Evolutionary conservation across 1,139 yeast genomes (phyloP).

Genomic region (Geotrichum fermentans): DNA sequence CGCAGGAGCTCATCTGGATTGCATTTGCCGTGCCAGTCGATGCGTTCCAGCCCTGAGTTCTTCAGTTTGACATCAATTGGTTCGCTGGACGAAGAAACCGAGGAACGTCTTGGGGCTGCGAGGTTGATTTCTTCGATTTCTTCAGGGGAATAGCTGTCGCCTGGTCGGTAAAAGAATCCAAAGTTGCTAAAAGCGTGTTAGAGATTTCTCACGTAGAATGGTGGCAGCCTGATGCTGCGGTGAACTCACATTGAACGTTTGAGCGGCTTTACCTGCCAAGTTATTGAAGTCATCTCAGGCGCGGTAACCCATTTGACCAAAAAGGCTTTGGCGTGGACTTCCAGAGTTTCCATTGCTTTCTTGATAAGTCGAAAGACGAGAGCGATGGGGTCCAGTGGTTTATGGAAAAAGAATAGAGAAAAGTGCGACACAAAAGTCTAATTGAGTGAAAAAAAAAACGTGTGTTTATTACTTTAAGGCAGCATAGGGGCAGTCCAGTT

Average conservation of each 20-base stretch:
- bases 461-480: too few relatives aligned
- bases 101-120: not conserved
- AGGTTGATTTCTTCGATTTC: not conserved
- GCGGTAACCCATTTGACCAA: conserved; percentile 86
- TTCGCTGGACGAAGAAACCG: conserved; percentile 10
- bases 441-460: too few relatives aligned
- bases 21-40: conserved; percentile 37
- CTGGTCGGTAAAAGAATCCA: conserved; percentile 44
- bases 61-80: conserved; percentile 35
- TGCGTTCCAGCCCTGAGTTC: conserved; percentile 35
- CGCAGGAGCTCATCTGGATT: conserved; percentile 40
- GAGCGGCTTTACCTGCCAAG: conserved; percentile 79
- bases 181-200: conserved; percentile 38
- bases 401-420: too few relatives aligned
- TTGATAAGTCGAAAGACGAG: too few relatives aligned
- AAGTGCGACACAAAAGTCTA: too few relatives aligned
- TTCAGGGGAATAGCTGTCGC: not conserved
- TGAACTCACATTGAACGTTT: conserved; percentile 62
- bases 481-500: too few relatives aligned
- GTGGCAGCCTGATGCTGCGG: too few relatives aligned
- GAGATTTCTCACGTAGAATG: too few relatives aligned
- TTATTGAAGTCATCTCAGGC: conserved; percentile 58
- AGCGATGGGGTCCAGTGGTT: too few relatives aligned
- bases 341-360: conserved; percentile 76
- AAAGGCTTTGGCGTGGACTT: conserved; percentile 82